Base-by-base conservation (phyloP, 1,284 basidiomycete genomes). In the Naganishia liquefaciens region DNA sequence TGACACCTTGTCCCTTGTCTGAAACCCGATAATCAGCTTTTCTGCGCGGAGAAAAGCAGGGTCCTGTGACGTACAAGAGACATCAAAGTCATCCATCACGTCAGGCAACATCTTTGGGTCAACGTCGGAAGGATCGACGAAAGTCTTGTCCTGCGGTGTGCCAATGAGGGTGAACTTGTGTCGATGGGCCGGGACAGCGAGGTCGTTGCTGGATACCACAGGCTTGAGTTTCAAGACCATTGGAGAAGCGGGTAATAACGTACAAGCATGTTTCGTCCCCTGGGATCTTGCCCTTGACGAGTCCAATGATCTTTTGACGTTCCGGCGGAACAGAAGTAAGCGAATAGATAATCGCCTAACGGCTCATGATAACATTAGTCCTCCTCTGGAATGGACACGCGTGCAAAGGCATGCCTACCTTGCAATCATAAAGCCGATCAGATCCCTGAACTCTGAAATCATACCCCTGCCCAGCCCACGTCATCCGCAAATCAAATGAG, bases 251-350 rank as follows among this genome's bases (percentile, higher is more conserved):
- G 60, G 15, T n/a, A 43, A 25, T 0, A 42, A n/a, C 51, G 30
- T 42, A 75, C 86, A 90, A 84, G 66, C 83, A 82, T 54, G 80
- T 85, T 67, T 88, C 85, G 71, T 93, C 89, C 2, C 84, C 81
- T 5, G 90, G 89, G 13, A 94, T 80, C 75, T 90, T 93, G 42
- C 90, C 90, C 71, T 90, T 91, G 10, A 68, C 63, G 5, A 73
- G 67, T 1, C 72, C 71, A 15, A 94, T 82, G 62, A 95, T 87
- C 82, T 96, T 95, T 80, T 95, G 91, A 19, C 91, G 83, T 69
- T 90, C 89, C 28, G 87, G 84, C 3, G 92, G 91, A 1, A 96
- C 90, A 65, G 83, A 84, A 1, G 92, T 95, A 64, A 92, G 75
- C 39, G 81, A 82, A 68, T 87, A 84, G 43, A 96, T 77, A 21